Evolutionary conservation across 2,329 filamentous ascomycete species (phyloP), one percentile per base, ranked within the genome.

Genomic region (Colletotrichum horii): DNA sequence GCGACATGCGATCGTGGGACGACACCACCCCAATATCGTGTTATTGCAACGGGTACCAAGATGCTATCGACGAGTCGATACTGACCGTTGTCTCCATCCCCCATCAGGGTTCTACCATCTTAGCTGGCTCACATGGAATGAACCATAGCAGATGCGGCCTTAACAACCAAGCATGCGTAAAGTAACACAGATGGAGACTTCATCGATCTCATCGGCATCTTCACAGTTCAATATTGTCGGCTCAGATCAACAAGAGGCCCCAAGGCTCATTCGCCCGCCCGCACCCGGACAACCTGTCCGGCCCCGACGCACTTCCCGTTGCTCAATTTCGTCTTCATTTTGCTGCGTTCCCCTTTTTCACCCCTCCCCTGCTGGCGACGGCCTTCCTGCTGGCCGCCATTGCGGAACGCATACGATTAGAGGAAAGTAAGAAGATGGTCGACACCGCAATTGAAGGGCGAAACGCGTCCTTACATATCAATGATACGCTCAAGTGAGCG

Each of bases 1-100:
- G 74, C 74, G 68, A 74, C 74, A 60, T 38, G 52, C 34, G 43
- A 52, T 73, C 56, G 64, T 30, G 55, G 56, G n/a, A 67, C 26
- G 55, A 58, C 56, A 67, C 55, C 56, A 22, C 56, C 43, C 36
- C 11, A 9, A 61, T 55, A 26, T 4, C 69, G 38, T 38, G 48
- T 30, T 34, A 48, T 24, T 32, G 15, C 36, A n/a, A 65, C 19
- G n/a, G 26, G 60, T 52, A 48, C 36, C 26, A 26, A 48, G 11
- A 64, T 22, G 30, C 34, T 2, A n/a, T 28, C 15, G 32, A 38
- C 5, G 15, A 9, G n/a, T 28, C n/a, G 0, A 24, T 24, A 2
- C 7, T 16, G 22, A 2, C 8, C 15, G 24, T 61, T 22, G 14
- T 36, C 22, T 22, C 60, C 30, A 36, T 38, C n/a, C 7, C n/a